A percentile compares a stretch with the other conserved stretches of the same genome.
These are phyloP conservation scores for Cochlearia excelsa DNA, from an alignment of 345 rosid genomes.

Conservation along the genomic window DNA sequence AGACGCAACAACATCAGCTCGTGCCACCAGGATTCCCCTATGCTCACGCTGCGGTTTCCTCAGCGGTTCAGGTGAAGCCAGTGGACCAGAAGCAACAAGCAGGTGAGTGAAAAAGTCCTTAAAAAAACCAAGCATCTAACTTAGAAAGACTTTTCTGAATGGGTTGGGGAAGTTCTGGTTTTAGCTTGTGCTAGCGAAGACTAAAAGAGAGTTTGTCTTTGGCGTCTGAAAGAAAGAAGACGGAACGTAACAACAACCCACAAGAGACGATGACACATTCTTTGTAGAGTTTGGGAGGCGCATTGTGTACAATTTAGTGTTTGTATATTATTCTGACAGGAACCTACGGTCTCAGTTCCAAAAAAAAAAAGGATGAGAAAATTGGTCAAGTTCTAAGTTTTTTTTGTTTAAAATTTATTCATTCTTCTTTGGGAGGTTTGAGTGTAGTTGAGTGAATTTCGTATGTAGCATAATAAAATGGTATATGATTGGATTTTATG, in stretches of 20 bases:
- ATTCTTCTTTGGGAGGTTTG: conserved; percentile 24
- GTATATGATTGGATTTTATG: no score
- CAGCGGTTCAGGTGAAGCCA: conserved; percentile 71
- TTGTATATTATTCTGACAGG: conserved; percentile 27
- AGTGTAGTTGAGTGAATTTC: neutral
- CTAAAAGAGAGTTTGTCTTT: neutral
- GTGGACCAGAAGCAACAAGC: conserved; percentile 86
- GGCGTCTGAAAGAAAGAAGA: conserved; percentile 1
- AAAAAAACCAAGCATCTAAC: conserved; percentile 4
- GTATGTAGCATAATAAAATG: no score
- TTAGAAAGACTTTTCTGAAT: conserved; percentile 5
- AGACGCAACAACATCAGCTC: conserved; percentile 52
- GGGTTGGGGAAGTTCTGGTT: conserved; percentile 27
- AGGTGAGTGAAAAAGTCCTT: conserved; percentile 55
- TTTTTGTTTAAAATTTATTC: conserved; percentile 12
- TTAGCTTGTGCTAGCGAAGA: conserved; percentile 27
- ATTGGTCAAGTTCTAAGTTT: conserved; percentile 22
- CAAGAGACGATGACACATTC: conserved; percentile 16
- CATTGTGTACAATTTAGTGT: conserved; percentile 34
- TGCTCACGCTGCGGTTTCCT: conserved; percentile 51
- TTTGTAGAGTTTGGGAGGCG: conserved; percentile 20
- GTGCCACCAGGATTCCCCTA: conserved; percentile 60
- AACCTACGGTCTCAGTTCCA: conserved; percentile 6
- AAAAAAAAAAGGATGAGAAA: neutral
- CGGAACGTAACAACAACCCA: conserved; percentile 5